phyloP scores from a whole-genome alignment of 1,284 basidiomycete genomes.

The Agroathelia rolfsii region DNA sequence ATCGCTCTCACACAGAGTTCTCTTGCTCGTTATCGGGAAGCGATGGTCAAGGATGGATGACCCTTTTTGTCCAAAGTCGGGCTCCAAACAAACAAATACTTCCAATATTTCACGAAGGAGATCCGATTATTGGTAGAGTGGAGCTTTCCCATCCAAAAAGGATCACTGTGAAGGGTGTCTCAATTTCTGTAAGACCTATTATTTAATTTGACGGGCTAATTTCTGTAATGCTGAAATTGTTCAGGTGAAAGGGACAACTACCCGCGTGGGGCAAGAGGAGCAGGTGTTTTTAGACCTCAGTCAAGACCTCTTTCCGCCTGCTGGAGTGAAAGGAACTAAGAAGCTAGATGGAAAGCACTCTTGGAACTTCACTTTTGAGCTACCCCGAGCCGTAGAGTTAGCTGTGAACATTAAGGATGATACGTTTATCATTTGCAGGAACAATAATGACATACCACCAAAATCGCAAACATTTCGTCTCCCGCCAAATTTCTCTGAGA shows the following conservation, averaged over 20 bases:
- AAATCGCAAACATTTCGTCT: slow-evolving; percentile 22
- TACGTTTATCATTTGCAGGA: too few relatives aligned
- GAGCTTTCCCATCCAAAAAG: slow-evolving; percentile 34
- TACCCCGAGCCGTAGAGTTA: slow-evolving; percentile 31
- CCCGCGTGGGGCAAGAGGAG: slow-evolving; percentile 35
- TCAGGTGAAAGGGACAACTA: slow-evolving; percentile 30
- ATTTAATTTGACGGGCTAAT: not conserved
- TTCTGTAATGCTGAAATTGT: slow-evolving; percentile 1
- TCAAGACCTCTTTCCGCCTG: slow-evolving; percentile 27
- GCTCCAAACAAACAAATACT: slow-evolving; percentile 21
- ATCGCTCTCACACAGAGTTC: slow-evolving; percentile 17
- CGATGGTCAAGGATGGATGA: slow-evolving; percentile 34
- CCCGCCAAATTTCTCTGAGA: slow-evolving; percentile 39
- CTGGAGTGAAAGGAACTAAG: slow-evolving; percentile 13
- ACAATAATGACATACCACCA: slow-evolving; percentile 10
- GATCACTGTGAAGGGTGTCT: slow-evolving; percentile 34
- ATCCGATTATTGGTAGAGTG: slow-evolving; percentile 33
- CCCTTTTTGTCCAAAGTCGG: slow-evolving; percentile 30
- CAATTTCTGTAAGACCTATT: slow-evolving; percentile 27
- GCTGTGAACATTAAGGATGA: slow-evolving; percentile 20
- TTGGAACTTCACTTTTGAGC: slow-evolving; percentile 36
- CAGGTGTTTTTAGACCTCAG: slow-evolving; percentile 29
- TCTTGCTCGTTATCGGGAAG: slow-evolving; percentile 27
- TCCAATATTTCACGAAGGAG: slow-evolving; percentile 34
- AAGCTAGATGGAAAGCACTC: slow-evolving; percentile 33